These are phyloP conservation scores for Holtermanniella nyarrowii DNA, from an alignment of 768 basidiomycete genomes.

Conservation along the genomic window DNA sequence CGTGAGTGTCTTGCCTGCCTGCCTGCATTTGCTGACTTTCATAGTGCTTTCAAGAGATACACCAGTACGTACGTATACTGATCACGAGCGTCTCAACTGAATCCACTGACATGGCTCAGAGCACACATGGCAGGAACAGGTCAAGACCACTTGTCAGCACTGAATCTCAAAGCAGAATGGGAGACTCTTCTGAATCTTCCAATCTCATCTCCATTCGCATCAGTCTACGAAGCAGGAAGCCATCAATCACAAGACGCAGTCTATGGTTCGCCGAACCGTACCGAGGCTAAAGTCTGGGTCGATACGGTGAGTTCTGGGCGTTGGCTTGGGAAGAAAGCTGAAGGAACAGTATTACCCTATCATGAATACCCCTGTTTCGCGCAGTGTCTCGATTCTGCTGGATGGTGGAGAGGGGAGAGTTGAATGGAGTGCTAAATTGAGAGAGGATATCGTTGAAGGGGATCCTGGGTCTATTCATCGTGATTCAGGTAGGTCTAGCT, in stretches of 20 bases:
- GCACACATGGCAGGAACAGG: conserved; percentile 38
- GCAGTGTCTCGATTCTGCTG: conserved; percentile 54
- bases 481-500: conserved; percentile 27
- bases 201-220: conserved; percentile 23
- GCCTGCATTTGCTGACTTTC: not conserved
- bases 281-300: conserved; percentile 29
- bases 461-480: conserved; percentile 66
- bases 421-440: conserved; percentile 60
- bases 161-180: conserved; percentile 37
- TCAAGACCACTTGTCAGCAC: conserved; percentile 30
- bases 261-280: conserved; percentile 1
- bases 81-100: not conserved
- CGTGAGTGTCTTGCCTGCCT: conserved; percentile 18
- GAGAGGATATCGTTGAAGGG: conserved; percentile 60
- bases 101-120: not conserved
- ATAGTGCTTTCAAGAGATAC: conserved; percentile 32
- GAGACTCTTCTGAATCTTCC: conserved; percentile 31
- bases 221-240: conserved; percentile 34
- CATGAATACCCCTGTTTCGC: conserved; percentile 62
- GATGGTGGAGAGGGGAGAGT: conserved; percentile 45
- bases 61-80: conserved; percentile 15
- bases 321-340: not conserved
- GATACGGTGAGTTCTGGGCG: conserved; percentile 29
- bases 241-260: conserved; percentile 18
- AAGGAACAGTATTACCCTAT: conserved; percentile 62